These are phyloP conservation scores for Ophiocordyceps robertsii DNA, from an alignment of 2,329 filamentous ascomycete species.

Conservation along the genomic window DNA sequence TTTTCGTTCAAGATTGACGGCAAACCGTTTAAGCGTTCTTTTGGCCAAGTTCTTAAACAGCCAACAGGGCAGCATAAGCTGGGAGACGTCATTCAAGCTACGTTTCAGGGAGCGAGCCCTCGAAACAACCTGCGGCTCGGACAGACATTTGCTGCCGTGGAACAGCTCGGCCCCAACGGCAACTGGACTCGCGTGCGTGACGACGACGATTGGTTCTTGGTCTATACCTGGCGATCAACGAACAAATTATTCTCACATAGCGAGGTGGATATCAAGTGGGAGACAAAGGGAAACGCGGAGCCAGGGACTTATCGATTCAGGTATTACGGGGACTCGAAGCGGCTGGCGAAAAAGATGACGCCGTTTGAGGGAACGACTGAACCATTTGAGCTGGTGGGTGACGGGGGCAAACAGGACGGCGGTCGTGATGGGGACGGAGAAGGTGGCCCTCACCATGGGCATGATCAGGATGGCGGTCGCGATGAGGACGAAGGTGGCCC, in stretches of 20 bases:
- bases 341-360: neutral
- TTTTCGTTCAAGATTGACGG: slow-evolving; percentile 65
- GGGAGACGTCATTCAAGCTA: slow-evolving; percentile 49
- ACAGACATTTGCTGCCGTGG: slow-evolving; percentile 64
- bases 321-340: slow-evolving; percentile 65
- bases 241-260: slow-evolving; percentile 57
- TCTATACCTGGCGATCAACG: slow-evolving; percentile 67
- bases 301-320: slow-evolving; percentile 61
- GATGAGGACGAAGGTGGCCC: too few relatives aligned
- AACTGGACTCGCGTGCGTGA: slow-evolving; percentile 54
- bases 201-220: slow-evolving; percentile 75
- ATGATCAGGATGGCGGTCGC: too few relatives aligned
- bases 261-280: slow-evolving; percentile 69
- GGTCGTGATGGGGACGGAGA: too few relatives aligned
- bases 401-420: neutral
- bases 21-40: slow-evolving; percentile 49
- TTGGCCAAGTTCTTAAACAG: slow-evolving; percentile 52
- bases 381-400: neutral
- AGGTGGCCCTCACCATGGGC: too few relatives aligned
- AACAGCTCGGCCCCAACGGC: slow-evolving; percentile 35
- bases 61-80: slow-evolving; percentile 38
- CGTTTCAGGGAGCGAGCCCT: slow-evolving; percentile 79
- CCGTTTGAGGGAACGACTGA: neutral
- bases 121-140: slow-evolving; percentile 75
- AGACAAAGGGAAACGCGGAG: slow-evolving; percentile 34